These are phyloP conservation scores for Aureobasidium lini DNA, from an alignment of 2,329 filamentous ascomycete species.

Conservation along the genomic window DNA sequence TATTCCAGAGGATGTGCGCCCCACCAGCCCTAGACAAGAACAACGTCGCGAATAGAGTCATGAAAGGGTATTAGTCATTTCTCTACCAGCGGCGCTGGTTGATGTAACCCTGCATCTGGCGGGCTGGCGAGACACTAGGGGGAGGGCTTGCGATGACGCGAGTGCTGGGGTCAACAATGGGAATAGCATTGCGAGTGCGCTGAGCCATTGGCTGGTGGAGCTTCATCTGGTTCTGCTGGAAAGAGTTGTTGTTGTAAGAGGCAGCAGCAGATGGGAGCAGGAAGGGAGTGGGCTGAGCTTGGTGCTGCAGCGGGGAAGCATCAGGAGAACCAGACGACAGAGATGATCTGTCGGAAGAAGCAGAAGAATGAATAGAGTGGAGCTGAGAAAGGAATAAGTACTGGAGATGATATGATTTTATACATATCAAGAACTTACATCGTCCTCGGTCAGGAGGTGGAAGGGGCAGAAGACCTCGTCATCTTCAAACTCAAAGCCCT, in stretches of 20 bases:
- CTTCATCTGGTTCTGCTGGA: constrained; percentile 53
- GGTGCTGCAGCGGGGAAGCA: constrained; percentile 82
- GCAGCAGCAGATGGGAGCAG: constrained; percentile 58
- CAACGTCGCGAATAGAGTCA: constrained; percentile 16
- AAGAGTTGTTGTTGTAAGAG: constrained; percentile 36
- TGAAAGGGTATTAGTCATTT: constrained; percentile 10
- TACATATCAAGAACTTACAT: constrained; percentile 52
- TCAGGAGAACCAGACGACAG: constrained; percentile 91
- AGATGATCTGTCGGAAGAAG: constrained; percentile 85
- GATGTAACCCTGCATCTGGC: constrained; percentile 53
- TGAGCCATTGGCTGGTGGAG: constrained; percentile 86
- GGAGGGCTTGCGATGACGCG: constrained; percentile 88
- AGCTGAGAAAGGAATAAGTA: constrained; percentile 46
- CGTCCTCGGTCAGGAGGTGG: constrained; percentile 81
- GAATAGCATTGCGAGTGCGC: constrained; percentile 87
- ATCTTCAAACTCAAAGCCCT: constrained; percentile 92
- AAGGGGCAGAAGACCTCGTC: constrained; percentile 90
- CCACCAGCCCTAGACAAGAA: constrained; percentile 19
- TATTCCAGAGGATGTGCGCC: constrained; percentile 15
- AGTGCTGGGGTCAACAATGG: constrained; percentile 92
- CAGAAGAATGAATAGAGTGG: constrained; percentile 76
- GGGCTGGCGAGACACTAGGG: constrained; percentile 58
- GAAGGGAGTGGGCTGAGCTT: constrained; percentile 62
- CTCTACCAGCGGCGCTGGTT: constrained; percentile 40
- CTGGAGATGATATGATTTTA: not conserved